These are phyloP conservation scores for Ascosphaera aggregata DNA, from an alignment of 2,329 filamentous ascomycete species.

Conservation along the genomic window DNA sequence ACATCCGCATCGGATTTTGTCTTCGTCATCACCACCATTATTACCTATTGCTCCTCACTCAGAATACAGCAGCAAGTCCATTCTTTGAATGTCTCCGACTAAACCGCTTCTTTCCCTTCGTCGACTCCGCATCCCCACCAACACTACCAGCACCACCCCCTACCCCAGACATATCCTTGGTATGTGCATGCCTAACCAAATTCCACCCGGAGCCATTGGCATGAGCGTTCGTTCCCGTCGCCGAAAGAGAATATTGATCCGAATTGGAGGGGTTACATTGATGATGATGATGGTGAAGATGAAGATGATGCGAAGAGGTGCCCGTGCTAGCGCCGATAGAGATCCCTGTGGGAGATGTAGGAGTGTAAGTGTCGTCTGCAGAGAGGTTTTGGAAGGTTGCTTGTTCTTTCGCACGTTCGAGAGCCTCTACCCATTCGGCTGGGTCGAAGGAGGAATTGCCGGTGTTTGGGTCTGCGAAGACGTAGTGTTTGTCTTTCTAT, in stretches of 20 bases:
- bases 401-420: slow-evolving; percentile 70
- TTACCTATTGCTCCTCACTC: slow-evolving; percentile 11
- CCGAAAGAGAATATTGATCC: neutral
- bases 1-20: too few relatives aligned
- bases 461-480: slow-evolving; percentile 67
- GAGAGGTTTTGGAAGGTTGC: slow-evolving; percentile 38
- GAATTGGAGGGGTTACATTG: neutral
- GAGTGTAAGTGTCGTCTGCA: slow-evolving; percentile 19
- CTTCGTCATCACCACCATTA: too few relatives aligned
- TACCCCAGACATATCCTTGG: neutral
- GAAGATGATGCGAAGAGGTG: neutral
- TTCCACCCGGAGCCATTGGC: neutral
- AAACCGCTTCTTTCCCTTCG: slow-evolving; percentile 43
- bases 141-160: neutral
- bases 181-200: neutral
- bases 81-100: slow-evolving; percentile 88
- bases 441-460: slow-evolving; percentile 45
- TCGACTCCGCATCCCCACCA: slow-evolving; percentile 24
- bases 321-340: neutral
- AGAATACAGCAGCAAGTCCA: slow-evolving; percentile 77
- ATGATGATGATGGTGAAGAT: neutral
- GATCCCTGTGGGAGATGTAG: neutral
- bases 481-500: slow-evolving; percentile 70
- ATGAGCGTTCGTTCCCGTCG: neutral
- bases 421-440: slow-evolving; percentile 77